Base-by-base conservation (phyloP, 2,329 filamentous ascomycete genomes). In the Blastomyces percursus region DNA sequence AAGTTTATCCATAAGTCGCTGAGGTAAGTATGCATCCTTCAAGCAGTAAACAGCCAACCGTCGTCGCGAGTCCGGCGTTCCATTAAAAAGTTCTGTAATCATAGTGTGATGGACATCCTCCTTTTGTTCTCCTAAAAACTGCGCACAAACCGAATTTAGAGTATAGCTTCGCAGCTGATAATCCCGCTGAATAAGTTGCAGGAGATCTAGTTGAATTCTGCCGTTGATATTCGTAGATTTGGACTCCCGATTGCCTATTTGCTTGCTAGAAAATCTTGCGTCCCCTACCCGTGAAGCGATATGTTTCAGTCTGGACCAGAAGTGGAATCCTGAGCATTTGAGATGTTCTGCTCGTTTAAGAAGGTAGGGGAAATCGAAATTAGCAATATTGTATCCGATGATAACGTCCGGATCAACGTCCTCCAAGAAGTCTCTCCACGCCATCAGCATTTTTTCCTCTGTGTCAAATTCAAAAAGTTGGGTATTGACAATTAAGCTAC, bases 91-190 rank as follows among this genome's bases (percentile, higher is more conserved):
- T 71, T 97, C 95, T 0, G 95, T 99, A 70, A 99, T 99, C 91
- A 99, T 99, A 2, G 92, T 96, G 76, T 99, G 87, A 72, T 99
- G 94, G 2, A 99, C 94, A 75, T 99, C 94, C 76, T 99, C 94
- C 73, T 99, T 99, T 73, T 99, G 94, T 73, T 99, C 94, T 56
- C 91, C 91, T 30, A 99, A 75, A 71, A 99, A 99, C 67, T 99
- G 89, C 4, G 94, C 89, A 67, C 87, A 96, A 6, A 99, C 94
- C 1, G 94, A 96, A 75, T 99, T 99, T 35, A 99, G 82, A 0
- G 94, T 99, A 74, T 99, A 99, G 77, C 93, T 97, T 79, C 94
- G 84, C 42, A 99, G 80, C 21, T 99, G 94, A 69, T 99, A 87
- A 71, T 99, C 95, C 69, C 95, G 84, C 74, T 99, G 94, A 59